A percentile compares a stretch with the other conserved stretches of the same genome.
These are phyloP conservation scores for Penicillium turbatum DNA, from an alignment of 495 filamentous ascomycete species.

Conservation along the genomic window DNA sequence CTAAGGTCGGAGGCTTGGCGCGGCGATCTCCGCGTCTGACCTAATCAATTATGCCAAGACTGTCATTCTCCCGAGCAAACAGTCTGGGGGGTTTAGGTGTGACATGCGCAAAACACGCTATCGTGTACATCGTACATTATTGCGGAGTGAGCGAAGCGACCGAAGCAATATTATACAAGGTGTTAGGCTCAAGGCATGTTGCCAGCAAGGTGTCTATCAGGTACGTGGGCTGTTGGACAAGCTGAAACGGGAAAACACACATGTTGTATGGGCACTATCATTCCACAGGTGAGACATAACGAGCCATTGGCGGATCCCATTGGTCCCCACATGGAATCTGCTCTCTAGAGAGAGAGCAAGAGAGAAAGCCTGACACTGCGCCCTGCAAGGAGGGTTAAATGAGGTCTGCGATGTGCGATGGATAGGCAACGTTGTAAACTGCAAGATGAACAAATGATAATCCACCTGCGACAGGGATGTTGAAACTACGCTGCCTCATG, in stretches of 20 bases:
- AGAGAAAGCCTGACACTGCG: neutral
- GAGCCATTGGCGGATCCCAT: neutral
- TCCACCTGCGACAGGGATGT: neutral
- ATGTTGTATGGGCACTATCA: neutral
- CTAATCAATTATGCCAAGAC: neutral
- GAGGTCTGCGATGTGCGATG: neutral
- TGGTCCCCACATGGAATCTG: neutral
- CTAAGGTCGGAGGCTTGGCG: neutral
- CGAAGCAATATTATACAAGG: too few relatives aligned
- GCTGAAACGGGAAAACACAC: neutral
- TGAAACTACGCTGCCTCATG: conserved; percentile 1
- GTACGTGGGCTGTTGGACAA: neutral
- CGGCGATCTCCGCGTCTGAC: conserved; percentile 6
- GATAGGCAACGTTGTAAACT: neutral
- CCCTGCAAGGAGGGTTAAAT: conserved; percentile 1
- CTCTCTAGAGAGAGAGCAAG: neutral
- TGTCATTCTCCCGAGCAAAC: too few relatives aligned
- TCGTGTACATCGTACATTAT: neutral
- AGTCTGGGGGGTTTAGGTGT: neutral
- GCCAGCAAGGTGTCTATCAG: neutral
- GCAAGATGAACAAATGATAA: neutral
- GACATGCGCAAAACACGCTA: conserved; percentile 2
- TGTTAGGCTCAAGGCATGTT: neutral
- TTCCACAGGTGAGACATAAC: neutral
- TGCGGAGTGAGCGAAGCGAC: too few relatives aligned